Base-by-base conservation (phyloP, 495 filamentous ascomycete genomes). In the Aspergillus bridgeri region DNA sequence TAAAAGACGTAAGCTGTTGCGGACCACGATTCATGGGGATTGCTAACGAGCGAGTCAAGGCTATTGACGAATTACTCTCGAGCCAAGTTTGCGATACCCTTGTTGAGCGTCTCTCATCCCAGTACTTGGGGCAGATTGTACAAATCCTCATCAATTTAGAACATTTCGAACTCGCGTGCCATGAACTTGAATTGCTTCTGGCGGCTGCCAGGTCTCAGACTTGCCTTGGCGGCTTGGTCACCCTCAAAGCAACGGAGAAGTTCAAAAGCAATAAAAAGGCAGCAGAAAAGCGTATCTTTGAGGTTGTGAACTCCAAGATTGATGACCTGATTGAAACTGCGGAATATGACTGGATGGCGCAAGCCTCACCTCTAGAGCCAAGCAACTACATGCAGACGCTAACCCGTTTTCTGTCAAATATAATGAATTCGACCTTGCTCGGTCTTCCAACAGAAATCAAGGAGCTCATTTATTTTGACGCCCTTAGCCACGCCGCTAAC, bases 81-180 rank as follows among this genome's bases (percentile, higher is more conserved):
- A 81, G 87, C 49, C 91, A 94, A 65, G 92, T 99, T 58, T 98
- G 92, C 79, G 81, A 89, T 56, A 87, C 87, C 1, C 81, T 99
- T 17, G 88, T 97, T 4, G 91, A 97, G 61, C 84, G 92, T 48
- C 82, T 99, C 8, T 87, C 81, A 60, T 93, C 91, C 0, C 92
- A 97, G 66, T 97, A 98, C 69, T 80, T 96, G 8, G 94, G 94
- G 0, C 94, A 98, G 62, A 97, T 99, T 58, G 93, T 98, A 24
- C 94, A 98, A 65, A 99, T 99, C 60, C 77, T 99, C 53, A 98
- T 96, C 66, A 99, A 99, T 67, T 70, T 99, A 21, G 92, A 96
- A 65, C 91, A 98, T 69, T 98, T 99, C 70, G 94, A 98, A 70
- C 88, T 81, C 50, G 94, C 94, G 9, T 97, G 94, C 66, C 81